Evolutionary conservation across 768 basidiomycete genomes (phyloP).

Genomic region (Zangia roseola): DNA sequence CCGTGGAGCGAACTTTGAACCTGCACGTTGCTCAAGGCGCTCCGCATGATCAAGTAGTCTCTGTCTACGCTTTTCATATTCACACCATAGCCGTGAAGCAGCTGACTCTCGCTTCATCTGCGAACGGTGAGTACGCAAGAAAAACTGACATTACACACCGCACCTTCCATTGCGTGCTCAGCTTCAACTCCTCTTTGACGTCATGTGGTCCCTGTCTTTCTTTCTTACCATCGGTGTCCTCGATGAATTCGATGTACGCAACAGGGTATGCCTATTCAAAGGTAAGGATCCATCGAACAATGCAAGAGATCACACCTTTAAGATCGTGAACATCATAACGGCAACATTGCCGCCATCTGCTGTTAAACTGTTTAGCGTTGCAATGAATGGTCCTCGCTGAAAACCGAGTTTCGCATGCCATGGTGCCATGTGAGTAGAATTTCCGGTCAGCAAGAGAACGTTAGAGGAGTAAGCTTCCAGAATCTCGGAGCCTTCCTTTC

Average conservation of each 20-base stretch:
- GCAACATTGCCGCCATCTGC: conserved; percentile 78
- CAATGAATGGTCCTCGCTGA: conserved; percentile 59
- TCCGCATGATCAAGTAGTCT: conserved; percentile 60
- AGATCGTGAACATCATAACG: conserved; percentile 70
- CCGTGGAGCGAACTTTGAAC: conserved; percentile 39
- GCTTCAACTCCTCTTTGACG: conserved; percentile 63
- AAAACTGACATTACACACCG: conserved; percentile 11
- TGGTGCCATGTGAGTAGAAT: conserved; percentile 79
- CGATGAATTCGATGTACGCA: conserved; percentile 72
- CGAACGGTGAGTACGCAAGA: conserved; percentile 2
- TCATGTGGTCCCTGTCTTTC: conserved; percentile 60
- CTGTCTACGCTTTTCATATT: conserved; percentile 54
- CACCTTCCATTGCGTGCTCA: conserved; percentile 73
- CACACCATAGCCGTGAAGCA: conserved; percentile 53
- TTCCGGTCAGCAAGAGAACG: conserved; percentile 70
- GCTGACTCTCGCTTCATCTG: conserved; percentile 61
- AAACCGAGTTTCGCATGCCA: conserved; percentile 93
- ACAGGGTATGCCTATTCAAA: conserved; percentile 60
- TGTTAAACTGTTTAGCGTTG: conserved; percentile 76
- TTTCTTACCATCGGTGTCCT: conserved; percentile 48
- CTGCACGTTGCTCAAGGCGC: conserved; percentile 59
- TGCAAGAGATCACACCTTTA: conserved; percentile 45
- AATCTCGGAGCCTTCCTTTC: conserved; percentile 77
- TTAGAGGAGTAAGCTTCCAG: conserved; percentile 75
- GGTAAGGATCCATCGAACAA: background rate